phyloP scores from a whole-genome alignment of 306 rosid species.

The Hippophae rhamnoides region DNA sequence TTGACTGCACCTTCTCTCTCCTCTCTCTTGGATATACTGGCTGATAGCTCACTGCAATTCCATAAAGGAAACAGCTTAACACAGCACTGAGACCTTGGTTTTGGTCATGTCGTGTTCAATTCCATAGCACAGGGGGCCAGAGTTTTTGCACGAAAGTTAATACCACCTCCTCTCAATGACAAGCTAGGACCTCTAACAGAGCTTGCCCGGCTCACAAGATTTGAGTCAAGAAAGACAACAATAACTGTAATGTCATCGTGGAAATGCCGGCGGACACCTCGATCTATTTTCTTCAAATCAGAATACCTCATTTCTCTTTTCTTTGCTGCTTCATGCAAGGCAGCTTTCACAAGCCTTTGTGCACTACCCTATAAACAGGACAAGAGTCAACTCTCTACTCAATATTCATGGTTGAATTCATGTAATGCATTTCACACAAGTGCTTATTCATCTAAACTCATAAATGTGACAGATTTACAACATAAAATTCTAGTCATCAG shows the following conservation, averaged over 20 bases:
- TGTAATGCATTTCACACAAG: too few relatives aligned
- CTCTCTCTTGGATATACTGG: conserved; percentile 19
- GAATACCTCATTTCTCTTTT: conserved; percentile 93
- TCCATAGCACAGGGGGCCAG: conserved; percentile 33
- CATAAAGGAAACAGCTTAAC: conserved; percentile 24
- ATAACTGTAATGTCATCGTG: conserved; percentile 83
- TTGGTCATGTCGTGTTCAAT: conserved; percentile 22
- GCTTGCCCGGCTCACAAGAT: conserved; percentile 70
- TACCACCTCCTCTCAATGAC: conserved; percentile 68
- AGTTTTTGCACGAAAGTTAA: conserved; percentile 32
- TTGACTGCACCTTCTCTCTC: conserved; percentile 18
- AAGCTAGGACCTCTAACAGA: conserved; percentile 40
- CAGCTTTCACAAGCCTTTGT: conserved; percentile 63
- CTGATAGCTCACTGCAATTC: conserved; percentile 15
- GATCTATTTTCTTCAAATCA: conserved; percentile 73
- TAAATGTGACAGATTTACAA: too few relatives aligned
- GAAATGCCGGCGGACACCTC: conserved; percentile 88
- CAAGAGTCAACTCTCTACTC: too few relatives aligned
- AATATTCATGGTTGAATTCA: too few relatives aligned
- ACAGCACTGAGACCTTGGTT: conserved; percentile 7
- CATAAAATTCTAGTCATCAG: too few relatives aligned
- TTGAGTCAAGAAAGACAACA: conserved; percentile 65
- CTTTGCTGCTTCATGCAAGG: conserved; percentile 84
- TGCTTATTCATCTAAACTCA: too few relatives aligned
- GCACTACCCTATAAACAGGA: conserved; percentile 64